Percentiles rank a stretch among this genome's conserved stretches.
Evolutionary conservation across 805 yeast species (phyloP).

Genomic region (Lachancea fermentati): DNA sequence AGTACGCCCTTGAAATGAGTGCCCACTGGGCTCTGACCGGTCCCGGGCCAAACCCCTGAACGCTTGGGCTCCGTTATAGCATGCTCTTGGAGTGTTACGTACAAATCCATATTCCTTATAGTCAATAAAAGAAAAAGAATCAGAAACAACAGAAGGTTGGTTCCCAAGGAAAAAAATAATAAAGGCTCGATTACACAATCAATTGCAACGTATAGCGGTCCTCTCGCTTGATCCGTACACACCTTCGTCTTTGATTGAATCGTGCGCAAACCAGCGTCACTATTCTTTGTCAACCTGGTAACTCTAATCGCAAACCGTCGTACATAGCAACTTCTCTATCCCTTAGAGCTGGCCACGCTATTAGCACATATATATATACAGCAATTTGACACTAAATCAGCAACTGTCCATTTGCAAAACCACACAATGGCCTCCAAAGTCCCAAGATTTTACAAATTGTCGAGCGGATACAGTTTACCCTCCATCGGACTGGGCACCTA

Average conservation of each 20-base stretch:
- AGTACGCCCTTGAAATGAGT: neutral
- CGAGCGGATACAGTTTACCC: slow-evolving; percentile 53
- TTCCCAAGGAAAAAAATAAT: no score
- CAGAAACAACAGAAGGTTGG: neutral
- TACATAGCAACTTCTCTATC: neutral
- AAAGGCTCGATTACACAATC: no score
- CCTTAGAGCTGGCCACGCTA: neutral
- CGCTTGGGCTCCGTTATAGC: no score
- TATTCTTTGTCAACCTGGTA: no score
- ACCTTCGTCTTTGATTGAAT: no score
- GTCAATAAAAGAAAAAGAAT: neutral
- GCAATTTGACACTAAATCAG: no score
- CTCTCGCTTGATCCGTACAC: no score
- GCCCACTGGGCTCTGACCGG: no score
- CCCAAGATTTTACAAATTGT: slow-evolving; percentile 36
- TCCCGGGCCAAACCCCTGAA: no score
- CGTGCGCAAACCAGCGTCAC: no score
- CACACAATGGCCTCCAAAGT: slow-evolving; percentile 9
- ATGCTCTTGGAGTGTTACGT: no score
- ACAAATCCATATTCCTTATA: neutral
- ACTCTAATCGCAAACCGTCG: neutral
- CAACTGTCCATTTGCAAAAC: neutral
- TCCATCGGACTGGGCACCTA: slow-evolving; percentile 54
- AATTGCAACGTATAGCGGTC: no score
- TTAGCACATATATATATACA: neutral